Conservation (phyloP, 2,329 filamentous ascomycete species). For the Laburnicola sp. region DNA sequence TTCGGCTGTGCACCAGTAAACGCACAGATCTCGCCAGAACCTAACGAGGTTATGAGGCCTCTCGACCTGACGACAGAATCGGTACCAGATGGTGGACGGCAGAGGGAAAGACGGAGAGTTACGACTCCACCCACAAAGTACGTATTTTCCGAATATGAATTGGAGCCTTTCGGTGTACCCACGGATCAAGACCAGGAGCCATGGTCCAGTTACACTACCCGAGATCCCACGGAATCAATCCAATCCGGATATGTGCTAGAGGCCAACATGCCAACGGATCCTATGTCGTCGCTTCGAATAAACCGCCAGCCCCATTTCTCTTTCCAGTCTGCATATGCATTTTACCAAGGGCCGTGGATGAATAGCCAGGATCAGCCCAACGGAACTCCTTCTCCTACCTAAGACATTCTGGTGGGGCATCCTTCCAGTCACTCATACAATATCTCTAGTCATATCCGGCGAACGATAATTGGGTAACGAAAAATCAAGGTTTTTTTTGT, state of each 20-base stretch:
- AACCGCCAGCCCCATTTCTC: background rate
- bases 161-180: background rate
- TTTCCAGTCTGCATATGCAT: background rate
- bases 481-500: too few relatives aligned
- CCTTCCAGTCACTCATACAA: background rate
- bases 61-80: background rate
- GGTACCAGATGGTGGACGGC: background rate
- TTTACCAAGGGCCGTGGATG: background rate
- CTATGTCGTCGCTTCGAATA: background rate
- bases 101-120: background rate
- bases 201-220: slow-evolving; percentile 3
- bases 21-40: too few relatives aligned
- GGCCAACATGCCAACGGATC: background rate
- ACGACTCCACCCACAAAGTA: slow-evolving; percentile 4
- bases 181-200: background rate
- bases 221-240: background rate
- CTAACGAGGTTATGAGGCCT: background rate
- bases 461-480: too few relatives aligned
- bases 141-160: slow-evolving; percentile 7
- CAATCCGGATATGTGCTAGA: background rate
- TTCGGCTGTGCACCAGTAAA: background rate
- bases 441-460: background rate
- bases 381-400: background rate
- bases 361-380: background rate
- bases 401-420: background rate